Percentiles rank a stretch among this genome's conserved stretches.
These are phyloP conservation scores for Scenedesmus sp. DNA, from an alignment of 163 green algal genomes.

Conservation along the genomic window DNA sequence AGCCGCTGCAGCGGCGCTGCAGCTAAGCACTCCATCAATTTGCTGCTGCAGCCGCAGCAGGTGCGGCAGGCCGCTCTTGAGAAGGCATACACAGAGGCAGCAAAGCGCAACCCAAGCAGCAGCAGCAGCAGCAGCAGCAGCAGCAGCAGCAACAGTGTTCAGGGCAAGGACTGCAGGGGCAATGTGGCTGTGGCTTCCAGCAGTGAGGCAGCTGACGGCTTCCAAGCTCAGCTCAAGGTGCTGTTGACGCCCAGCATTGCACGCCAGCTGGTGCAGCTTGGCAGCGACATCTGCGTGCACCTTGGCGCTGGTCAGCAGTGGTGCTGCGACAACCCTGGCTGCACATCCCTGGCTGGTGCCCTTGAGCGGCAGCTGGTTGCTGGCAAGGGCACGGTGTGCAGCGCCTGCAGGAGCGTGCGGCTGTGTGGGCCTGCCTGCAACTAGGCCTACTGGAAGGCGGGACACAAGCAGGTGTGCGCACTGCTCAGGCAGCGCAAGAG, in stretches of 20 bases:
- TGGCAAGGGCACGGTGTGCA: not conserved
- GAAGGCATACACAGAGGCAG: no score
- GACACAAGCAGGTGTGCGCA: conserved; percentile 1
- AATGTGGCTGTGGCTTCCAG: no score
- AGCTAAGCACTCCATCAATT: not conserved
- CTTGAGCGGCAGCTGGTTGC: not conserved
- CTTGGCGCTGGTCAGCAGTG: not conserved
- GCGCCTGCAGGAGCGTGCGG: not conserved
- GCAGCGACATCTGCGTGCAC: not conserved
- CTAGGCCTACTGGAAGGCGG: conserved; percentile 18
- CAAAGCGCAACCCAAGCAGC: not conserved
- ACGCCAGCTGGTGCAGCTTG: not conserved
- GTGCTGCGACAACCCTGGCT: conserved; percentile 20
- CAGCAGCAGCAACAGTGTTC: not conserved
- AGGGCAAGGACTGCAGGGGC: not conserved
- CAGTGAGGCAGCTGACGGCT: no score
- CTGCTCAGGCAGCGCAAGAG: not conserved
- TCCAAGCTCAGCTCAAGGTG: not conserved
- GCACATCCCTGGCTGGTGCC: not conserved
- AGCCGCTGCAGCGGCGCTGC: no score
- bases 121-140: not conserved
- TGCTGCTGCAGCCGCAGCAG: not conserved
- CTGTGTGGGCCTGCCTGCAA: conserved; percentile 25
- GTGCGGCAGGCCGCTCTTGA: no score
- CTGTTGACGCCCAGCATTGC: not conserved